These are phyloP conservation scores for Alternaria gaisen DNA, from an alignment of 2,329 filamentous ascomycete species.

Conservation along the genomic window DNA sequence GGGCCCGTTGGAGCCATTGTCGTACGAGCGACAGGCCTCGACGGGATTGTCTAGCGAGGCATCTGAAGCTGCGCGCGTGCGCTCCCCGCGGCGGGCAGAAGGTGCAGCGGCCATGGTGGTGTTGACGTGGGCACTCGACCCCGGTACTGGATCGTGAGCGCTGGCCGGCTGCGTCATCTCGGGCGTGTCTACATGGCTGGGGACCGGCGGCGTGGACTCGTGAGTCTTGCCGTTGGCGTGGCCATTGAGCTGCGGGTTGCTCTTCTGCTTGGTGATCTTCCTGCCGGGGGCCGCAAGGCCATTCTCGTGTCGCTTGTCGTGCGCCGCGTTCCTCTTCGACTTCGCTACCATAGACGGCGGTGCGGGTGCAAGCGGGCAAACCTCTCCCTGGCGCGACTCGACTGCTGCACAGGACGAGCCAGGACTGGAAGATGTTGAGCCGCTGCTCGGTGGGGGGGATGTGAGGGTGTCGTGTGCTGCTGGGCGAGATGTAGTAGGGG, in stretches of 20 bases:
- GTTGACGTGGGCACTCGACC: conserved; percentile 17
- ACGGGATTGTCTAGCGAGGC: conserved; percentile 53
- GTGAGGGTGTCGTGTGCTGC: conserved; percentile 30
- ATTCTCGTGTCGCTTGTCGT: conserved; percentile 79
- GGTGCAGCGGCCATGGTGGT: conserved; percentile 25
- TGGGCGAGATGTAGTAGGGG: conserved; percentile 28
- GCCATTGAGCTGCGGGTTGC: conserved; percentile 56
- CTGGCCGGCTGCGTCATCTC: conserved; percentile 46
- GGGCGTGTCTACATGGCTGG: conserved; percentile 49
- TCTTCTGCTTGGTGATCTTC: conserved; percentile 64
- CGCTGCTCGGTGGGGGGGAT: conserved; percentile 37
- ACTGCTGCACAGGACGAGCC: conserved; percentile 55
- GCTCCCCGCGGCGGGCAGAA: conserved; percentile 29
- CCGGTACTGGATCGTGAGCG: conserved; percentile 10
- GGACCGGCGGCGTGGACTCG: conserved; percentile 51
- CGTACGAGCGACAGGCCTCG: conserved; percentile 47
- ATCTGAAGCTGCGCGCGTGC: conserved; percentile 55
- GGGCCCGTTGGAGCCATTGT: conserved; percentile 34
- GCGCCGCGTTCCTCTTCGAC: conserved; percentile 56
- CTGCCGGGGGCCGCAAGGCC: conserved; percentile 82
- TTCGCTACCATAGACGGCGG: conserved; percentile 59
- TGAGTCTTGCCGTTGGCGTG: conserved; percentile 53
- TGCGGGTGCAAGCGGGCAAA: conserved; percentile 44
- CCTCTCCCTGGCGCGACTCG: conserved; percentile 50
- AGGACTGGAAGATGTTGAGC: conserved; percentile 54